Percentiles rank a stretch among this genome's conserved stretches.
Evolutionary conservation across 352 stramenopile genomes (phyloP).

Genomic region (Lagenidium sp.): DNA sequence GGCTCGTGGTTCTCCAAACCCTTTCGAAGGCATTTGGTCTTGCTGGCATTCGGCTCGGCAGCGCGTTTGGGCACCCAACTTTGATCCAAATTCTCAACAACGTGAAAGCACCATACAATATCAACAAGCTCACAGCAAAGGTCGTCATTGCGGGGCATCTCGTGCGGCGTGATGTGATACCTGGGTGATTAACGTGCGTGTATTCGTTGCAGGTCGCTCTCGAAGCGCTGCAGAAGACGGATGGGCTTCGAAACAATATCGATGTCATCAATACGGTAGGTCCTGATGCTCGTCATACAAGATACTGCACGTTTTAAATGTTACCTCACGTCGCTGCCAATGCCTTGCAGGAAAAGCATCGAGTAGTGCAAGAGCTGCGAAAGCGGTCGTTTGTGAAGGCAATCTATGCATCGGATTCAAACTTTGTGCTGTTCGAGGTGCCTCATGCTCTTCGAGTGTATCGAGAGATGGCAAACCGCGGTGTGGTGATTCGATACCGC

Average conservation of each 20-base stretch:
- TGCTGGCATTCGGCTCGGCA: conserved; percentile 91
- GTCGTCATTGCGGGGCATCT: no score
- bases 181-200: not conserved
- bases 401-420: conserved; percentile 94
- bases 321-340: no score
- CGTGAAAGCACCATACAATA: conserved; percentile 99
- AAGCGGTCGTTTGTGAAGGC: conserved; percentile 89
- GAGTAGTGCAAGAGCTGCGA: conserved; percentile 77
- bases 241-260: conserved; percentile 52
- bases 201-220: conserved; percentile 28
- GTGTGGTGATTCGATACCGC: conserved; percentile 95
- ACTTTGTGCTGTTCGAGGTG: conserved; percentile 97
- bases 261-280: conserved; percentile 67
- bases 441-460: conserved; percentile 87
- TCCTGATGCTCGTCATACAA: no score
- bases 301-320: no score
- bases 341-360: conserved; percentile 73
- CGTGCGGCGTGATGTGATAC: not conserved
- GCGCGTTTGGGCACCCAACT: conserved; percentile 86
- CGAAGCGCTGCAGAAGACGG: conserved; percentile 51
- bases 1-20: conserved; percentile 96
- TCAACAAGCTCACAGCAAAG: conserved; percentile 95
- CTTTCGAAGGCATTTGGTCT: conserved; percentile 98
- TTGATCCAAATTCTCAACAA: conserved; percentile 98
- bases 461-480: conserved; percentile 87